Evolutionary conservation across 345 rosid species (phyloP).

Genomic region (Populus pruinosa): DNA sequence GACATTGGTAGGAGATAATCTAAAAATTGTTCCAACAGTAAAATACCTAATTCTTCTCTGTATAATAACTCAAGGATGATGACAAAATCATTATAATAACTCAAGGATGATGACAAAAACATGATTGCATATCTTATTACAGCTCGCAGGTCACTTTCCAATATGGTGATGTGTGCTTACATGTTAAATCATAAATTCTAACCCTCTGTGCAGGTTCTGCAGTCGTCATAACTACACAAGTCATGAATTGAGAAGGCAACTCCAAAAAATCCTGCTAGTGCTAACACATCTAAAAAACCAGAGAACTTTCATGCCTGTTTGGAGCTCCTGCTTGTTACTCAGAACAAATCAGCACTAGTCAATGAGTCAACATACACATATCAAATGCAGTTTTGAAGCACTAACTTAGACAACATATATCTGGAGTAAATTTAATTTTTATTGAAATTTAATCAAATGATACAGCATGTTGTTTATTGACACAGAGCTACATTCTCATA

Average conservation of each 20-base stretch:
- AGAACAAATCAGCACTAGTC: neutral
- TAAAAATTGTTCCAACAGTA: neutral
- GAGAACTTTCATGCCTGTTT: neutral
- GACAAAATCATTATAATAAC: neutral
- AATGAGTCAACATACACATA: neutral
- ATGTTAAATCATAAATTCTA: neutral
- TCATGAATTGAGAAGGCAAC: neutral
- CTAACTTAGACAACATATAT: neutral
- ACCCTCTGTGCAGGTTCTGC: neutral
- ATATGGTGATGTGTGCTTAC: no score
- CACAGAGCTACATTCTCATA: slow-evolving; percentile 10
- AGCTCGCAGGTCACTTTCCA: neutral
- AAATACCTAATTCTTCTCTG: neutral
- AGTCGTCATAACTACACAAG: neutral
- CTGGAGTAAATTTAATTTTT: neutral
- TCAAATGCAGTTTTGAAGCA: neutral
- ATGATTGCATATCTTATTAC: neutral
- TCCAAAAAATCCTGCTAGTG: neutral
- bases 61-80: neutral
- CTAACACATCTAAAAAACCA: neutral
- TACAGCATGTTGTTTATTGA: slow-evolving; percentile 10
- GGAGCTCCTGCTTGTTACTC: neutral
- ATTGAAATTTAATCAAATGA: slow-evolving; percentile 8
- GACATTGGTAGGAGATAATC: neutral
- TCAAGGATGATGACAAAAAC: neutral